Evolutionary conservation across 163 green algal genomes (phyloP).

Genomic region (Scenedesmus sp.): DNA sequence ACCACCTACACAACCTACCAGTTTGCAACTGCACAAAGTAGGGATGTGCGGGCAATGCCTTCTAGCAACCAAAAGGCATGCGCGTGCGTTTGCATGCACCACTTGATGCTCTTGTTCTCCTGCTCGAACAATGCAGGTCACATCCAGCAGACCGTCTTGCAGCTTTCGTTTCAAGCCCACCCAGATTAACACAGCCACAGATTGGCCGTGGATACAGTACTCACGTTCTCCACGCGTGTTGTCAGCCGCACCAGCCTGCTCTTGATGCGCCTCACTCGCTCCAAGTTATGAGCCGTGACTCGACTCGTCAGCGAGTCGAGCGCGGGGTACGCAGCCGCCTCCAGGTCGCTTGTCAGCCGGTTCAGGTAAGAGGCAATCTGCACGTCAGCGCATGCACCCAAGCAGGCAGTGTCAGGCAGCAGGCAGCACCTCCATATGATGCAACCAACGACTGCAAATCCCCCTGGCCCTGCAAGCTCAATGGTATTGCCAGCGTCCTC

Average conservation of each 20-base stretch:
- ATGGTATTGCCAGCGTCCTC: too few relatives aligned
- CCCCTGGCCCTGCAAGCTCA: not conserved
- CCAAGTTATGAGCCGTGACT: conserved; percentile 86
- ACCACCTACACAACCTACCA: too few relatives aligned
- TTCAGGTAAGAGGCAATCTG: conserved; percentile 58
- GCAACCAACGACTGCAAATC: not conserved
- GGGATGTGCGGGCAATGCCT: too few relatives aligned
- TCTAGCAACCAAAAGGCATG: too few relatives aligned
- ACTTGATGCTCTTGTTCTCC: too few relatives aligned
- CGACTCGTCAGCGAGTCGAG: conserved; percentile 86
- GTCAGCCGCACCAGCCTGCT: conserved; percentile 90
- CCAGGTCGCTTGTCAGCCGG: conserved; percentile 71
- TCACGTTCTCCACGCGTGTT: conserved; percentile 85
- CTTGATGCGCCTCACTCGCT: conserved; percentile 92
- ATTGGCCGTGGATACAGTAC: not conserved
- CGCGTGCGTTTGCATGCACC: too few relatives aligned
- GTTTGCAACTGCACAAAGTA: too few relatives aligned
- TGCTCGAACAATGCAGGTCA: too few relatives aligned
- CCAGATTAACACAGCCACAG: not conserved
- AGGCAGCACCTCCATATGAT: not conserved
- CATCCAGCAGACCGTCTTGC: too few relatives aligned
- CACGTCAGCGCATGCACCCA: not conserved
- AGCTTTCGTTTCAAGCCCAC: not conserved
- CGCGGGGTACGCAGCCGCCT: conserved; percentile 84
- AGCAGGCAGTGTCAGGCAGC: not conserved